phyloP scores from a whole-genome alignment of 2,329 filamentous ascomycete genomes.

The Sporothrix pallida region DNA sequence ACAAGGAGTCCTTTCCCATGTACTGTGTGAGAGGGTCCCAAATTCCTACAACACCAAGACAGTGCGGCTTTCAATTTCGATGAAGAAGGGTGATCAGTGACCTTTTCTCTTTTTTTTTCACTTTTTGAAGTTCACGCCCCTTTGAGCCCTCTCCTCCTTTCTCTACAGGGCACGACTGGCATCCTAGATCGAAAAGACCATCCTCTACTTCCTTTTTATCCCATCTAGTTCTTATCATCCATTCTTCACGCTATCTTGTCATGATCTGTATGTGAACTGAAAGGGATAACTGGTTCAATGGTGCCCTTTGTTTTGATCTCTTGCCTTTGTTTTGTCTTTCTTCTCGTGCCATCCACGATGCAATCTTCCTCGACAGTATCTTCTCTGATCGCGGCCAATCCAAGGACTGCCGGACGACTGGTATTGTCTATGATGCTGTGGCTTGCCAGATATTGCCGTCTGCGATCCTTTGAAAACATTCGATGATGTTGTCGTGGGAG shows the following conservation, averaged over 20 bases:
- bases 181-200: too few species aligned
- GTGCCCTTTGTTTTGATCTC: neutral
- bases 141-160: too few species aligned
- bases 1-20: too few species aligned
- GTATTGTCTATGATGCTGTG: too few species aligned
- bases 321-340: neutral
- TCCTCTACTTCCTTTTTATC: neutral
- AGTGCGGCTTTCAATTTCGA: neutral
- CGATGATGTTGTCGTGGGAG: too few species aligned
- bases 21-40: too few species aligned
- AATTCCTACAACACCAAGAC: neutral
- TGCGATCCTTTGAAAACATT: too few species aligned
- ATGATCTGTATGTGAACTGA: neutral
- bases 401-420: too few species aligned
- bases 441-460: too few species aligned
- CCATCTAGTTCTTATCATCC: neutral
- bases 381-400: neutral
- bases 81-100: neutral
- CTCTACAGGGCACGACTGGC: too few species aligned
- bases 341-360: neutral
- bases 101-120: neutral
- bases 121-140: too few species aligned
- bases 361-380: neutral
- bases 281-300: neutral
- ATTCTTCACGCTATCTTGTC: slow-evolving; percentile 1